A percentile compares a stretch with the other conserved stretches of the same genome.
Conservation (phyloP, 2,329 filamentous ascomycete genomes). For the Neopestalotiopsis rosae region DNA sequence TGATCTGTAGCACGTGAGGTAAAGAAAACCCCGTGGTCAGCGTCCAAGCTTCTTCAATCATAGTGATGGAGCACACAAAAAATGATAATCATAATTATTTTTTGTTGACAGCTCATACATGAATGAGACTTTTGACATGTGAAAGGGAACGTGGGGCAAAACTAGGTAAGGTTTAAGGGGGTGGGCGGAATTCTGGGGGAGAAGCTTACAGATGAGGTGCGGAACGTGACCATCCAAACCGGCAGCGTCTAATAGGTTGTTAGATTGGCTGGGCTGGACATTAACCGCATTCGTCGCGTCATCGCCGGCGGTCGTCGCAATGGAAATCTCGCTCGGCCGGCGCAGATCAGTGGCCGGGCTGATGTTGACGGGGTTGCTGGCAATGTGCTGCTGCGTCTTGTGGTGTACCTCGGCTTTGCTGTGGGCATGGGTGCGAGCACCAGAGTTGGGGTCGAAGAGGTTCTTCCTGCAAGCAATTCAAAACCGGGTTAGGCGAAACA, state of each 20-base stretch:
- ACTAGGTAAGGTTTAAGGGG: background rate
- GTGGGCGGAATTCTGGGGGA: background rate
- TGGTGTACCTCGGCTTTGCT: slow-evolving; percentile 50
- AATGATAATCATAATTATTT: slow-evolving; percentile 8
- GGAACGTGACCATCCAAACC: slow-evolving; percentile 49
- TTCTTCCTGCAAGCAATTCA: slow-evolving; percentile 34
- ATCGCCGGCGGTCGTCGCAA: slow-evolving; percentile 28
- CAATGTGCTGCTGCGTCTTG: slow-evolving; percentile 34
- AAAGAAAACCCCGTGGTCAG: slow-evolving; percentile 28
- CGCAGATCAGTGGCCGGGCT: slow-evolving; percentile 34
- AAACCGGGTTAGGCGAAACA: slow-evolving; percentile 28
- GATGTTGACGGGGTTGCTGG: slow-evolving; percentile 40
- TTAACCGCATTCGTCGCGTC: slow-evolving; percentile 29
- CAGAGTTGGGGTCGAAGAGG: slow-evolving; percentile 33
- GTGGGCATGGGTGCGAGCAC: slow-evolving; percentile 28
- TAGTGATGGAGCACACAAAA: background rate
- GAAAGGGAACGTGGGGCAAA: slow-evolving; percentile 26
- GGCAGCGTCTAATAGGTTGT: slow-evolving; percentile 26
- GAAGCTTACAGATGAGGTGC: slow-evolving; percentile 54
- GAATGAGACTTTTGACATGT: slow-evolving; percentile 28
- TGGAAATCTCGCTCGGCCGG: slow-evolving; percentile 30
- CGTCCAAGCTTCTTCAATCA: slow-evolving; percentile 8
- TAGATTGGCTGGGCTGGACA: slow-evolving; percentile 16
- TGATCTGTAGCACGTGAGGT: slow-evolving; percentile 37
- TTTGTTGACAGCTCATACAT: slow-evolving; percentile 20